phyloP scores from a whole-genome alignment of 75 land plant species.

The Selaginella moellendorffii region DNA sequence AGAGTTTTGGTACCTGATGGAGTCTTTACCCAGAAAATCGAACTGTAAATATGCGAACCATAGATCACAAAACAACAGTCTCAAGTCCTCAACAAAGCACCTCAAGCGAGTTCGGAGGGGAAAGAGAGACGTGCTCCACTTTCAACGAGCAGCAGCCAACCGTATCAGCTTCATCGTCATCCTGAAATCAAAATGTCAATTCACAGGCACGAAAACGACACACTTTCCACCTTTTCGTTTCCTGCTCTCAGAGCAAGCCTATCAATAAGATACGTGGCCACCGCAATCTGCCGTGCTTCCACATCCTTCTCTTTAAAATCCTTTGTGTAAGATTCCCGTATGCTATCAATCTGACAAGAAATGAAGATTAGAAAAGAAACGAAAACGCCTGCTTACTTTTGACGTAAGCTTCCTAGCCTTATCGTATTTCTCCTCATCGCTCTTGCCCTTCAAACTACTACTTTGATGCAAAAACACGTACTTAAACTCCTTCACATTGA shows the following conservation, averaged over 20 bases:
- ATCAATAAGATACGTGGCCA: constrained; percentile 95
- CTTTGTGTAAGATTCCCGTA: constrained; percentile 65
- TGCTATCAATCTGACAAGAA: constrained; percentile 40
- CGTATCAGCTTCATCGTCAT: constrained; percentile 99
- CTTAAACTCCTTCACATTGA: constrained; percentile 78
- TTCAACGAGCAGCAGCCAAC: constrained; percentile 98
- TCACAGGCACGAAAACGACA: background rate
- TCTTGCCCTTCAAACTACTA: constrained; percentile 90
- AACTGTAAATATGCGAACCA: constrained; percentile 32
- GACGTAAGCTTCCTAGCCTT: constrained; percentile 53
- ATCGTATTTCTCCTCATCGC: constrained; percentile 98
- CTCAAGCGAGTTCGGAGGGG: constrained; percentile 64
- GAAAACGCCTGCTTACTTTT: background rate
- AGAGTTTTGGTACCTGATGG: constrained; percentile 71
- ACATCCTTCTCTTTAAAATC: constrained; percentile 49
- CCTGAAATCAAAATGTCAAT: constrained; percentile 25
- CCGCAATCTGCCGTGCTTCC: constrained; percentile 71
- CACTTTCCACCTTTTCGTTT: constrained; percentile 68
- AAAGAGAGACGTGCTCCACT: constrained; percentile 73
- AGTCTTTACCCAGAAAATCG: constrained; percentile 98
- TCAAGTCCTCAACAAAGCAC: constrained; percentile 17
- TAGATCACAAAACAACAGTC: background rate
- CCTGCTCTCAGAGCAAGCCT: constrained; percentile 97
- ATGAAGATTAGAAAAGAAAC: background rate
- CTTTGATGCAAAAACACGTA: constrained; percentile 94